Base-by-base conservation (phyloP, 176 grass and related monocot genomes). In the Oryza australiensis region DNA sequence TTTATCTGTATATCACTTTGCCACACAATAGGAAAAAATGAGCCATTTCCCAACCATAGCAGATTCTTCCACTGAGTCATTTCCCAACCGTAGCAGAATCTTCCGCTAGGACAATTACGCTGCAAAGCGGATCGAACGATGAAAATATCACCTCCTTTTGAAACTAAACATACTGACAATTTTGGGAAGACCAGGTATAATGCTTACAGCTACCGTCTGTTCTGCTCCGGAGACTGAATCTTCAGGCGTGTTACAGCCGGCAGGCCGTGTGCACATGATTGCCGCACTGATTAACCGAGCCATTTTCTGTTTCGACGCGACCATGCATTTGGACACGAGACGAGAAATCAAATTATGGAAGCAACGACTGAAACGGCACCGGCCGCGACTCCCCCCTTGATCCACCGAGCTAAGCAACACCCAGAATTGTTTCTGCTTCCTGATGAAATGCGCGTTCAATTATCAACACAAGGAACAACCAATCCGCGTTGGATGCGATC, bases 381-480 rank as follows among this genome's bases (percentile, higher is more conserved):
- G 48, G 64, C 42, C 30, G 1, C 30, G 32, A 57, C 65, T 81
- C n/a, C 33, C 3, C 55, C 32, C 41, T 32, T 3, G 26, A 40
- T 42, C 66, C 32, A 38, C 66, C 18, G 20, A 4, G 66, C 34
- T 37, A 40, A 45, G 26, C 26, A 64, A 78, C 26, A 2, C 53
- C 15, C 12, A 53, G 5, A 53, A 5, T 18, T 12, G 23, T 38
- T 12, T n/a, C 69, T 3, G 41, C 46, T 32, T 30, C 63, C 38
- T 8, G 16, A 32, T 33, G 26, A 77, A 68, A 86, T 62, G 70
- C 70, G 74, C 62, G 77, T 59, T 80, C 27, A 18, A 53, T 34
- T 62, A 11, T 5, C 41, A 27, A 4, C 7, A 26, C 62, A 76
- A 29, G 15, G 30, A 37, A 1, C 16, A 63, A 53, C 4, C 24